Percentiles rank a stretch among this genome's conserved stretches.
These are phyloP conservation scores for Lepiota venenata DNA, from an alignment of 768 basidiomycete genomes.

Conservation along the genomic window DNA sequence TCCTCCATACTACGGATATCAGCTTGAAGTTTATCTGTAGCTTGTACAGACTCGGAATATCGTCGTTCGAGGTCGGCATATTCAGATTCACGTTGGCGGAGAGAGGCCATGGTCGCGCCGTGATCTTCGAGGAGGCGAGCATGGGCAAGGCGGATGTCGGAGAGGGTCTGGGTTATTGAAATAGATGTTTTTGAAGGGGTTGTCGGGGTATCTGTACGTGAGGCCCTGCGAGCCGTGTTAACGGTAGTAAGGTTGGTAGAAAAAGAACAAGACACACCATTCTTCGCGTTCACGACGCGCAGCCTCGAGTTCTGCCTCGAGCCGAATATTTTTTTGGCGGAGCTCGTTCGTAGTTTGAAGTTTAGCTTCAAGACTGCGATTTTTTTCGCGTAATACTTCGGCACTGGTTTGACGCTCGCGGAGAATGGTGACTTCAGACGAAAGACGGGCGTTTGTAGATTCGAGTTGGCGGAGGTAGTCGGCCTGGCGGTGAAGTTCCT, in stretches of 20 bases:
- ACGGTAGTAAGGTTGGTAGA: constrained; percentile 1
- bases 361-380: constrained; percentile 56
- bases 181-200: constrained; percentile 46
- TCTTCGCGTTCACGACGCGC: constrained; percentile 53
- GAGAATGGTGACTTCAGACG: constrained; percentile 48
- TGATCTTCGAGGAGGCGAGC: constrained; percentile 66
- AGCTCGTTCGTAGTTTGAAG: constrained; percentile 48
- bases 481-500: constrained; percentile 67
- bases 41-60: constrained; percentile 31
- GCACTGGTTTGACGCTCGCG: constrained; percentile 56
- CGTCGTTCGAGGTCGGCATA: constrained; percentile 35
- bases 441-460: constrained; percentile 51
- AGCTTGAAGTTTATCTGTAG: constrained; percentile 28
- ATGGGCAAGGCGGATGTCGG: constrained; percentile 57
- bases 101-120: constrained; percentile 50
- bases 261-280: constrained; percentile 36
- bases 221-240: constrained; percentile 28
- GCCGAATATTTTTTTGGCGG: constrained; percentile 46
- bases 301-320: constrained; percentile 68
- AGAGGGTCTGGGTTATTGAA: constrained; percentile 53
- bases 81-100: constrained; percentile 53
- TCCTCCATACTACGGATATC: constrained; percentile 20
- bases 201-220: constrained; percentile 20
- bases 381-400: constrained; percentile 75
- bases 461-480: constrained; percentile 60